Conservation (phyloP, 1,284 basidiomycete genomes). For the Rhodotorula sp. region DNA sequence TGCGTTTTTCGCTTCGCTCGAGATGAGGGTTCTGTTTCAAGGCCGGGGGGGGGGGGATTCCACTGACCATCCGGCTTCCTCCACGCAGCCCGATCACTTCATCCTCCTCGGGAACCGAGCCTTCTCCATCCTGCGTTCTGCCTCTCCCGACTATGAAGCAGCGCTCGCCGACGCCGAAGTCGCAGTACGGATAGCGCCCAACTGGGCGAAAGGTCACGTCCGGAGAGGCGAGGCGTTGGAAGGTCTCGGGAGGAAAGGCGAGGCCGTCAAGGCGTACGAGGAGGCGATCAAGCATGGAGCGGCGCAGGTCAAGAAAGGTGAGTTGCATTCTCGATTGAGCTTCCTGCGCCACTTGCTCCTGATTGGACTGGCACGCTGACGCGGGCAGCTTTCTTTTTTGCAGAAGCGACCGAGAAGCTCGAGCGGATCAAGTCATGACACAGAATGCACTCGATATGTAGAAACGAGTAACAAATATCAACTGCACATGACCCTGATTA, state of each 20-base stretch:
- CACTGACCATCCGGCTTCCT: no score
- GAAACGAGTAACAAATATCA: no score
- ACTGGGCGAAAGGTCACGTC: slow-evolving; percentile 39
- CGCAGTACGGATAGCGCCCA: slow-evolving; percentile 30
- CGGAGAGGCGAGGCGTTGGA: slow-evolving; percentile 39
- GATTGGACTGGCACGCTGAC: no score
- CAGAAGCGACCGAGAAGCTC: slow-evolving; percentile 28
- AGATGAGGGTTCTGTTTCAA: no score
- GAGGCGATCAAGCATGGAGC: slow-evolving; percentile 22
- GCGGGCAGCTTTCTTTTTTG: neutral
- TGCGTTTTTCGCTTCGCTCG: no score
- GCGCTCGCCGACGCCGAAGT: slow-evolving; percentile 34
- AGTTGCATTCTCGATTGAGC: no score
- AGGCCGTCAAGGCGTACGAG: slow-evolving; percentile 33
- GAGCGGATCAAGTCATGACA: slow-evolving; percentile 1
- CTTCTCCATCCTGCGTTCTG: slow-evolving; percentile 27
- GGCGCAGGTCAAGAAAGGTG: slow-evolving; percentile 29
- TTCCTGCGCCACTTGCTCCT: neutral
- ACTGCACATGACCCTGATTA: no score
- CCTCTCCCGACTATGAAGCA: neutral
- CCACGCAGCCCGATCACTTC: slow-evolving; percentile 15
- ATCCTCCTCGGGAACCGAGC: slow-evolving; percentile 36
- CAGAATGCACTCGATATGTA: no score
- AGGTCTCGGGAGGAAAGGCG: slow-evolving; percentile 5
- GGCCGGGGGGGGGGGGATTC: no score